Percentiles rank a stretch among this genome's conserved stretches.
These are phyloP conservation scores for Yamadazyma philogaea DNA, from an alignment of 805 yeast genomes.

Conservation along the genomic window DNA sequence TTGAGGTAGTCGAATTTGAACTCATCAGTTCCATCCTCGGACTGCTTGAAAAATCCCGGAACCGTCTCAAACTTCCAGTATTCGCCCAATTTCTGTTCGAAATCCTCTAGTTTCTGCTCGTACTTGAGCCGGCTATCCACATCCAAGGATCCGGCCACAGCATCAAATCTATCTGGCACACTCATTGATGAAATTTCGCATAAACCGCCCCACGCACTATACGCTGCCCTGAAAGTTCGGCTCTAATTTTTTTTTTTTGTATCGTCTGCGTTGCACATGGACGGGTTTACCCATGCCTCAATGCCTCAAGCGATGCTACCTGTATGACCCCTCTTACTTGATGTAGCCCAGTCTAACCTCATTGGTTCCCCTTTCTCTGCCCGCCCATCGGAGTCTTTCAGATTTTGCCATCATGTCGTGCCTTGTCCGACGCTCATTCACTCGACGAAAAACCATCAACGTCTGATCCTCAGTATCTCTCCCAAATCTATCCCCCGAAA, in stretches of 20 bases:
- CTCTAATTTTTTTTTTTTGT: no score
- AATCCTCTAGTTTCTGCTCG: slow-evolving; percentile 7
- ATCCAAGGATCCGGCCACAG: slow-evolving; percentile 28
- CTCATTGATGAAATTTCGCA: slow-evolving; percentile 10
- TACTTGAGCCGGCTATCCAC: slow-evolving; percentile 17
- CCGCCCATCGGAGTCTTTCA: background rate
- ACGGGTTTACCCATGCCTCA: no score
- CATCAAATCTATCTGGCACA: slow-evolving; percentile 23
- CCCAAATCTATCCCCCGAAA: slow-evolving; percentile 1
- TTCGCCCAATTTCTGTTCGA: slow-evolving; percentile 8
- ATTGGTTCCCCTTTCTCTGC: no score
- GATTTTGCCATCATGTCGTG: background rate
- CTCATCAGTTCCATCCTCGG: slow-evolving; percentile 39
- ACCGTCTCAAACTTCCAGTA: slow-evolving; percentile 41
- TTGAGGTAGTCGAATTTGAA: slow-evolving; percentile 39
- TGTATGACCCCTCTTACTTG: no score
- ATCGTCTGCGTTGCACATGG: no score
- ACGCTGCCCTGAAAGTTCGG: no score
- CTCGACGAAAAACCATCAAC: slow-evolving; percentile 8
- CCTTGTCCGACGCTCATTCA: background rate
- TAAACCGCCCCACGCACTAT: background rate
- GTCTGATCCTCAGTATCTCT: slow-evolving; percentile 4
- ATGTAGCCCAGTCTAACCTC: no score
- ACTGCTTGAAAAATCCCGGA: slow-evolving; percentile 44
- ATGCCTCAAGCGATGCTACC: no score